Evolutionary conservation across 176 grass and related monocot genomes (phyloP), one percentile per base, ranked within the genome.

Genomic region (Areca catechu): DNA sequence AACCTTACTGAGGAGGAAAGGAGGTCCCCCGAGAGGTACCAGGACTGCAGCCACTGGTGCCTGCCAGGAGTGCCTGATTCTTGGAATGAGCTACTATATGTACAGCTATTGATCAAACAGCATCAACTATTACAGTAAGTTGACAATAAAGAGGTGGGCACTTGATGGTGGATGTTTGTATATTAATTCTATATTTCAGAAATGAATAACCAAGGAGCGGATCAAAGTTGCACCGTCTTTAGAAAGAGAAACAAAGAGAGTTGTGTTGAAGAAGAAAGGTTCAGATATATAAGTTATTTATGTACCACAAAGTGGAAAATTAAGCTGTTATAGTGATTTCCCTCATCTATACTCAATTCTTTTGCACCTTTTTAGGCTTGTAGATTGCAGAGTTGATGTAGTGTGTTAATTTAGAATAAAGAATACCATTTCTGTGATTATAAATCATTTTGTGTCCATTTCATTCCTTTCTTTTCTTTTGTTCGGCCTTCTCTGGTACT

Each of bases 31-130:
- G 83, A 84, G 71, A 88, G 63, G 47, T 88, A 50, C 51, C 89
- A 93, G 37, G 89, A 93, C 74, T 93, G 84, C 74, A 87, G 89
- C 70, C 89, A 93, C 68, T 93, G 83, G 89, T 93, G 89, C 67
- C 68, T 93, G 16, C 89, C 89, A n/a, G 89, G 89, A 50, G 80
- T 93, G 65, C 89, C 83, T 0, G 89, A 93, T 69, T 88, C 76
- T 48, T 93, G 89, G 89, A 93, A 88, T 57, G 89, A 88, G 64
- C 62, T 93, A 27, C 24, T 93, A 51, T 93, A 93, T 24, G 87
- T 82, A 25, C 68, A 79, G 17, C 48, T 90, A 61, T 68, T 86
- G 60, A 76, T 82, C 50, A 90, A 62, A 24, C 82, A 86, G 56
- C 87, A 77, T 76, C 75, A 90, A 56, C 61, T 79, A 62, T 74